phyloP scores from a whole-genome alignment of 2,329 filamentous ascomycete species.

The Sporothrix mexicana region DNA sequence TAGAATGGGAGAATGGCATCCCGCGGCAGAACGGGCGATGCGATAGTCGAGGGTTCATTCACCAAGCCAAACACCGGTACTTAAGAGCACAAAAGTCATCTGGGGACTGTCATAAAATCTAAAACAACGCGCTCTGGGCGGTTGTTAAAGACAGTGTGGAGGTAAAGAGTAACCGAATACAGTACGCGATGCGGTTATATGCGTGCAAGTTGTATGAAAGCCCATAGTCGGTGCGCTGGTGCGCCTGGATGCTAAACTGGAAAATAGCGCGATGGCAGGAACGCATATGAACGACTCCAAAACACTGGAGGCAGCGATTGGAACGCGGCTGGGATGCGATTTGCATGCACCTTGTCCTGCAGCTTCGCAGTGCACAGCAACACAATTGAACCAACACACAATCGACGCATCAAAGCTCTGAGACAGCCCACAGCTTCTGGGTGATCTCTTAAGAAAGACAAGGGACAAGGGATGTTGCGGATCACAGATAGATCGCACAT shows the following conservation, averaged over 20 bases:
- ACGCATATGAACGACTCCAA: neutral
- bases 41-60: neutral
- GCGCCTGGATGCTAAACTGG: neutral
- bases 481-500: neutral
- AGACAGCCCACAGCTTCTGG: neutral
- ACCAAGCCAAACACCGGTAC: neutral
- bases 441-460: neutral
- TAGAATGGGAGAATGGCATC: neutral
- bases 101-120: neutral
- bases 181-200: neutral
- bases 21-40: constrained; percentile 11
- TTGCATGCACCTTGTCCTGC: neutral
- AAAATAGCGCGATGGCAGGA: constrained; percentile 1
- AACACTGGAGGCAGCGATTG: neutral
- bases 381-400: neutral
- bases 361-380: neutral
- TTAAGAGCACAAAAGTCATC: neutral
- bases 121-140: neutral
- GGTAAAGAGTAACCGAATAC: neutral
- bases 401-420: too few relatives aligned
- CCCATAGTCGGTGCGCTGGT: neutral
- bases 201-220: constrained; percentile 16
- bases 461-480: constrained; percentile 5
- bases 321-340: neutral
- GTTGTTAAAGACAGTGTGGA: neutral